These are phyloP conservation scores for Coniochaeta prunicola DNA, from an alignment of 2,329 filamentous ascomycete species.

Conservation along the genomic window DNA sequence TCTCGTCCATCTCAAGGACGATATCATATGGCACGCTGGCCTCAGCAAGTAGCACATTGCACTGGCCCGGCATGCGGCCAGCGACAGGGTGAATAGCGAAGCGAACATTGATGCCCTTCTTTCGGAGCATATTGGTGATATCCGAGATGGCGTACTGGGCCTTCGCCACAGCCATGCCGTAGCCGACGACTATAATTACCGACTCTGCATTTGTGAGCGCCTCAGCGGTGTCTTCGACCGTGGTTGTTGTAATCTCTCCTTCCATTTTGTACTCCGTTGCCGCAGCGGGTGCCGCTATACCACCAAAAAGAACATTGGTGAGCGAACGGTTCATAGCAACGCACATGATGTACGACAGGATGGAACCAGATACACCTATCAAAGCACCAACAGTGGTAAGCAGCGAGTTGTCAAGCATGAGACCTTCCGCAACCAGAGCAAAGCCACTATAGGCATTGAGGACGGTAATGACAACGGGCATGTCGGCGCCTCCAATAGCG, in stretches of 20 bases:
- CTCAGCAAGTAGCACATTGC: conserved; percentile 84
- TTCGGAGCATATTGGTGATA: conserved; percentile 67
- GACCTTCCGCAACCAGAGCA: conserved; percentile 80
- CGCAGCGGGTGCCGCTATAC: conserved; percentile 55
- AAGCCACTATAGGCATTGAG: conserved; percentile 89
- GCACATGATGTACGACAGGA: conserved; percentile 81
- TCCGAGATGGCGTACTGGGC: conserved; percentile 86
- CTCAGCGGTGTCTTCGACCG: conserved; percentile 74
- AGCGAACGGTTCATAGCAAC: conserved; percentile 87
- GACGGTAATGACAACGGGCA: conserved; percentile 87
- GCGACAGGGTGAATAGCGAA: conserved; percentile 90
- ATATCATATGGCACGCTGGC: conserved; percentile 87
- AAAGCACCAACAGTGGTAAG: conserved; percentile 79
- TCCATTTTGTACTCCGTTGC: conserved; percentile 67
- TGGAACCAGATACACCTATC: conserved; percentile 83
- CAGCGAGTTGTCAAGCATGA: conserved; percentile 85
- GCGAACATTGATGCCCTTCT: conserved; percentile 71
- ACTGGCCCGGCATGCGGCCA: conserved; percentile 88
- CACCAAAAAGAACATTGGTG: conserved; percentile 85
- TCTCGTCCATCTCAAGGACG: conserved; percentile 92
- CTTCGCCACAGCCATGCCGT: conserved; percentile 92
- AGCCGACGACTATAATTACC: conserved; percentile 85
- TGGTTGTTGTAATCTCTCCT: conserved; percentile 70
- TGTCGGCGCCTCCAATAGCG: conserved; percentile 87
- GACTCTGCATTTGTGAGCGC: conserved; percentile 68